Base-by-base conservation (phyloP, 805 yeast genomes). In the Grigorovia yakushimaensis region DNA sequence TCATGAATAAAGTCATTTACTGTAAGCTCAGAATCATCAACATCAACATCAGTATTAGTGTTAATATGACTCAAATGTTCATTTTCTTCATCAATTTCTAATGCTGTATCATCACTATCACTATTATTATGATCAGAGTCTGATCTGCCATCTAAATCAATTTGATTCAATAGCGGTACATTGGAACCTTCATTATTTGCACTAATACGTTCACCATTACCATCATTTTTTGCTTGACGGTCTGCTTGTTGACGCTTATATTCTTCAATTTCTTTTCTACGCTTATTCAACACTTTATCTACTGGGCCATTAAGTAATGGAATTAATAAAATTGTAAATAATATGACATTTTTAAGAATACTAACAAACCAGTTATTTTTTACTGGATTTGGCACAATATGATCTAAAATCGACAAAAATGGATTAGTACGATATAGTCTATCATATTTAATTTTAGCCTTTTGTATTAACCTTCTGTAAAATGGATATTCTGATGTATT, bases 361-460 rank as follows among this genome's bases (percentile, higher is more conserved):
- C 54, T 57, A 20, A 46, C 27, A 2, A 51, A 15, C n/a, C 52
- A 38, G 47, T 45, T 49, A 45, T 58, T 60, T 10, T 43, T 43
- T 22, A 39, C 21, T 24, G 59, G 59, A 40, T 58, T 47, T 18
- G 65, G 59, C 11, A 57, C 57, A 43, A 62, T 40, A 24, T 48
- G 39, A 15, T 57, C 50, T 38, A 54, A 30, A n/a, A 46, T 4
- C 9, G n/a, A n/a, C 9, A 10, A 22, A 9, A 44, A 39, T 18
- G 36, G 5, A 18, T 41, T 20, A n/a, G 17, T 20, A 19, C 27
- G 24, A 8, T 36, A 33, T 3, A 49, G 5, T 15, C 33, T 20
- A 11, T 10, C n/a, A 9, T 39, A 9, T 20, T 17, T 22, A 7
- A 9, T 19, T 13, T 23, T 38, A 7, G 37, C 9, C 2, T 20